Evolutionary conservation across 495 filamentous ascomycete species (phyloP).

Genomic region (Penicillium manginii): DNA sequence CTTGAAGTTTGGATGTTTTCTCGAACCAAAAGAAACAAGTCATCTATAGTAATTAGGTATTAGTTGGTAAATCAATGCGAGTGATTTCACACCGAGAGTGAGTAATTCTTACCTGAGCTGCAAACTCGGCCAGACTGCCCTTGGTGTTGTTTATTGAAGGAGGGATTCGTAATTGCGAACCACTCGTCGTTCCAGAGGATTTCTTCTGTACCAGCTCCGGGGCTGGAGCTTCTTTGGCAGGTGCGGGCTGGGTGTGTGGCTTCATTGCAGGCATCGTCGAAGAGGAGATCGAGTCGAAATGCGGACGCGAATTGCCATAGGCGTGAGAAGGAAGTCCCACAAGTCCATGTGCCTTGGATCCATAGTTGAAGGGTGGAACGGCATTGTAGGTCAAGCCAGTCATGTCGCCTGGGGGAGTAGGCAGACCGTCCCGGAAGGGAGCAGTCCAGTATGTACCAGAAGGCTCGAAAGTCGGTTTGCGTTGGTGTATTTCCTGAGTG

Average conservation of each 20-base stretch:
- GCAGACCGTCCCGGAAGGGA: slow-evolving; percentile 52
- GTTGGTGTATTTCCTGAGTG: slow-evolving; percentile 14
- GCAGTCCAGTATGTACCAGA: slow-evolving; percentile 38
- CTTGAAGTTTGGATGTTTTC: slow-evolving; percentile 71
- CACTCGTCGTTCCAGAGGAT: slow-evolving; percentile 47
- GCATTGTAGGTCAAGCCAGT: slow-evolving; percentile 48
- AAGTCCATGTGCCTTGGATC: slow-evolving; percentile 31
- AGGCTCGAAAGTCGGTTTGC: slow-evolving; percentile 24
- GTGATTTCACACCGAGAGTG: not conserved
- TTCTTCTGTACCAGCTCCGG: slow-evolving; percentile 37
- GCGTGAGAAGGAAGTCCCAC: slow-evolving; percentile 29
- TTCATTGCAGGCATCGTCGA: slow-evolving; percentile 33
- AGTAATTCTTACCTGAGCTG: slow-evolving; percentile 65
- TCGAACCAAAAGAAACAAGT: slow-evolving; percentile 99
- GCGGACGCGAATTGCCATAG: slow-evolving; percentile 33
- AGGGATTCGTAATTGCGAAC: slow-evolving; percentile 71
- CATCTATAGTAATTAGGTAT: slow-evolving; percentile 57
- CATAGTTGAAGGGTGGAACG: slow-evolving; percentile 38
- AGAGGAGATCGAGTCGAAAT: slow-evolving; percentile 29
- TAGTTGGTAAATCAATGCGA: slow-evolving; percentile 3
- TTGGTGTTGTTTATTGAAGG: slow-evolving; percentile 72
- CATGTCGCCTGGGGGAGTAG: slow-evolving; percentile 57
- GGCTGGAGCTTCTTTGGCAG: slow-evolving; percentile 29
- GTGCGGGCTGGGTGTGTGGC: slow-evolving; percentile 24
- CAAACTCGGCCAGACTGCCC: slow-evolving; percentile 78